A percentile compares a stretch with the other conserved stretches of the same genome.
These are phyloP conservation scores for Lentithecium fluviatile DNA, from an alignment of 495 filamentous ascomycete species.

Conservation along the genomic window DNA sequence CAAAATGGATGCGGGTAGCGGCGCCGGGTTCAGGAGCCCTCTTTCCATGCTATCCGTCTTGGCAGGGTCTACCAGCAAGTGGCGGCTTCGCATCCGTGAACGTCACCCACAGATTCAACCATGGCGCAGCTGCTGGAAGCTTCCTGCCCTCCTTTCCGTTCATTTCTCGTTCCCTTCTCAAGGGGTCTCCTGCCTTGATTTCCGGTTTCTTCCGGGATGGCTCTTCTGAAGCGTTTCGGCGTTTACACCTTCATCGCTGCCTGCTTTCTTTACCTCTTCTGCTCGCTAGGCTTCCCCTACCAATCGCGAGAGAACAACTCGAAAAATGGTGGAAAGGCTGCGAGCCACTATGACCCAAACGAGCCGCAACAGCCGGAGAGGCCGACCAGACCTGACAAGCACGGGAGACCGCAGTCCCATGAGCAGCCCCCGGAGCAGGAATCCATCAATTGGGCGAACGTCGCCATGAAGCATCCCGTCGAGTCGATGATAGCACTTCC, in stretches of 20 bases:
- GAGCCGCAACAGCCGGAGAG: background rate
- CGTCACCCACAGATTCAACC: too few relatives aligned
- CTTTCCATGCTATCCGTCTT: too few relatives aligned
- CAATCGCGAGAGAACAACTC: background rate
- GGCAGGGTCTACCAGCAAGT: too few relatives aligned
- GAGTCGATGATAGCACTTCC: conserved; percentile 25
- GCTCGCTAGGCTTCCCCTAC: conserved; percentile 29
- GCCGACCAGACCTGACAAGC: background rate
- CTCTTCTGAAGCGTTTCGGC: conserved; percentile 29
- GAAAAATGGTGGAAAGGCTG: too few relatives aligned
- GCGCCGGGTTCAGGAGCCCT: too few relatives aligned
- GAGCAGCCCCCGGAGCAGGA: background rate
- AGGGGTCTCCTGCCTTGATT: too few relatives aligned
- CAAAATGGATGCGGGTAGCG: too few relatives aligned
- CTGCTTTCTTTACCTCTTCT: conserved; percentile 29
- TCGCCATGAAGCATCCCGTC: conserved; percentile 28
- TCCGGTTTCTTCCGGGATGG: conserved; percentile 16
- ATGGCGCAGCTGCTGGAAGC: too few relatives aligned
- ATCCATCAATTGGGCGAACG: conserved; percentile 25
- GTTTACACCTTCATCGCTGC: conserved; percentile 20
- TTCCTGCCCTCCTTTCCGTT: too few relatives aligned
- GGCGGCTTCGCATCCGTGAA: too few relatives aligned
- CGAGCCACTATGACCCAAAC: background rate
- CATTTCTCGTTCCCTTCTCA: too few relatives aligned
- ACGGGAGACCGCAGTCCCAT: background rate